Evolutionary conservation across 2,329 filamentous ascomycete species (phyloP), one percentile per base, ranked within the genome.

Genomic region (Mycosphaerella sp.): DNA sequence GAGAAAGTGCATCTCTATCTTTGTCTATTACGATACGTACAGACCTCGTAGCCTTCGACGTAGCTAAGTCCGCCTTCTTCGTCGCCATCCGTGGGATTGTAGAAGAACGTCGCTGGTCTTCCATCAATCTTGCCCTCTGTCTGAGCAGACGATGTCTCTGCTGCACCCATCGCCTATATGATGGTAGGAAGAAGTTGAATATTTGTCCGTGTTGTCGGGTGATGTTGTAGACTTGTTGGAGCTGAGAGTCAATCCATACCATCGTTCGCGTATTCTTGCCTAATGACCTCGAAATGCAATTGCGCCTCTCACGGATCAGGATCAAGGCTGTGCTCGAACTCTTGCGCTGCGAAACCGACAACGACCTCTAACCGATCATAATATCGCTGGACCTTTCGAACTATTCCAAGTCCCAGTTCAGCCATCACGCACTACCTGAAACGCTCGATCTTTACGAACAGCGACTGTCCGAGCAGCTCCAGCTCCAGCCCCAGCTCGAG

Each of bases 121-220:
- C 62, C 62, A 42, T 66, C 59, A 34, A 64, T 49, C 16, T 59
- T 49, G 30, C 61, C 61, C 37, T 58, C 52, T 16, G 49, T 56
- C 35, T 58, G 57, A 14, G 53, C 48, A 13, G 55, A 30, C 2
- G 55, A 58, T 2, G 60, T 58, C 32, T 51, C 48, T 27, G 57
- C 52, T 39, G 52, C 52, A 36, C 55, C 58, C 61, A 64, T 64
- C 3, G 3, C 42, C 16, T 17, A 13, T 35, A 27, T 35, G 1
- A 35, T n/a, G 34, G n/a, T 1, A 28, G 13, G 9, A 16, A 10
- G 39, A 36, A 28, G 44, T 41, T 12, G 4, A 16, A 2, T 25
- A 25, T 32, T 12, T 32, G 36, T 14, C 12, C 13, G 36, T 41
- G 37, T 32, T 44, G n/a, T n/a, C 21, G 14, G 32, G 9, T 39